Evolutionary conservation across 1,284 basidiomycete genomes (phyloP), one percentile per base, ranked within the genome.

Genomic region (Irpex rosettiformis): DNA sequence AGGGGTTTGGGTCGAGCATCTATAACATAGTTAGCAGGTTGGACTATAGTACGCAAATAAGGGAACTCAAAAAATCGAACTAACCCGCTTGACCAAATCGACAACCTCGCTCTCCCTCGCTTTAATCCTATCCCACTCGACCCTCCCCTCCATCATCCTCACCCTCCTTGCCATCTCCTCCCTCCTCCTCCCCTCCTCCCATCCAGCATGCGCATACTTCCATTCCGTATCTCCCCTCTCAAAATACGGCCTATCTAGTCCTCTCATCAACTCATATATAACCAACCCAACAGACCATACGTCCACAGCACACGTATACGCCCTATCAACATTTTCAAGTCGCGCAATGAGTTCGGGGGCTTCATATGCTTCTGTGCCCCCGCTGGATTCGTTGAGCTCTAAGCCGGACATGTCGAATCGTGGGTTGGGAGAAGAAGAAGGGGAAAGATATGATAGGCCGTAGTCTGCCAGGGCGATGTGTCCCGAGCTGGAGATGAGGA

Each of bases 401-500:
- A 21, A 10, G 16, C n/a, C 22, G 22, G 43, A 8, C 8, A 21
- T 8, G 18, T 18, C 22, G 43, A 21, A 13, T 47, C 22, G n/a
- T 13, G 43, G 43, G n/a, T n/a, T n/a, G n/a, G n/a, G n/a, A n/a
- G n/a, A n/a, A n/a, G n/a, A n/a, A n/a, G n/a, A n/a, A 40, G 57
- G 52, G n/a, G 62, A 63, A 16, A 55, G 30, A 55, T 63, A 61
- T 6, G 80, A 80, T 54, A 84, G 69, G 66, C 87, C 87, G 70
- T 87, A 86, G 70, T 88, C 86, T 21, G 85, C 84, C 53, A 88
- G 75, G 64, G 84, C 84, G 10, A 85, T 79, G 66, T 87, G 84
- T 1, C 85, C 85, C 56, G 77, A 73, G 61, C 83, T 81, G 70
- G 86, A 84, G 24, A 88, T 73, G n/a, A 88, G 73, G 59, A 88